Evolutionary conservation across 495 filamentous ascomycete species (phyloP), one percentile per base, ranked within the genome.

Genomic region (Aspergillus leporis): DNA sequence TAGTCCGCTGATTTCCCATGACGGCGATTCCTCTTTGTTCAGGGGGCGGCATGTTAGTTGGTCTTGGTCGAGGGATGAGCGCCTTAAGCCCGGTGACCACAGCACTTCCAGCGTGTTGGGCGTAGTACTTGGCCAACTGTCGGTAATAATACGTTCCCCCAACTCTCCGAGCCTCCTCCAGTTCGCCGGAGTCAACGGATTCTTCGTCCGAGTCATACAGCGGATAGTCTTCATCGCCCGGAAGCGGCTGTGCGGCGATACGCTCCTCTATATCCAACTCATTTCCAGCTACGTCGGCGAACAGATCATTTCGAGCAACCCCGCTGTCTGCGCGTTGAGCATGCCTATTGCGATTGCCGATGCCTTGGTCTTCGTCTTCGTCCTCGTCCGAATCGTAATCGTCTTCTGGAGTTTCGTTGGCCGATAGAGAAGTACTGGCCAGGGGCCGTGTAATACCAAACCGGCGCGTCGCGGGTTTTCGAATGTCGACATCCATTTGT

Each of bases 401-500:
- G 1, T 87, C 83, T 53, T 86, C 83, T 10, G 83, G 79, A 14
- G 78, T 75, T 18, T 87, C 90, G 28, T 88, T 90, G 10, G 90
- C 92, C 21, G 88, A 90, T 30, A 86, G 81, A 22, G 84, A 88
- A 5, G 85, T 85, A 51, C 88, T 92, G 18, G 90, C 84, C 14
- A 82, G 83, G 1, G 88, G 87, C 31, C 93, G 81, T 63, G 90
- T 83, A 65, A 99, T 98, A 60, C 94, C 94, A 66, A 97, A 97
- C 55, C 85, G 82, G 59, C 90, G 90, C 0, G 85, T 90, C 18
- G 83, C 80, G 0, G 94, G 92, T 74, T 99, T 99, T 61, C 93
- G 90, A 68, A 99, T 99, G 66, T 99, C 94, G 41, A 92, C 85
- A 61, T 92, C 90, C 95, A 99, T 99, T 74, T 99, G 94, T 0